A percentile compares a stretch with the other conserved stretches of the same genome.
Conservation (phyloP, 108 stramenopile species). For the Cyclostephanos tholiformis region DNA sequence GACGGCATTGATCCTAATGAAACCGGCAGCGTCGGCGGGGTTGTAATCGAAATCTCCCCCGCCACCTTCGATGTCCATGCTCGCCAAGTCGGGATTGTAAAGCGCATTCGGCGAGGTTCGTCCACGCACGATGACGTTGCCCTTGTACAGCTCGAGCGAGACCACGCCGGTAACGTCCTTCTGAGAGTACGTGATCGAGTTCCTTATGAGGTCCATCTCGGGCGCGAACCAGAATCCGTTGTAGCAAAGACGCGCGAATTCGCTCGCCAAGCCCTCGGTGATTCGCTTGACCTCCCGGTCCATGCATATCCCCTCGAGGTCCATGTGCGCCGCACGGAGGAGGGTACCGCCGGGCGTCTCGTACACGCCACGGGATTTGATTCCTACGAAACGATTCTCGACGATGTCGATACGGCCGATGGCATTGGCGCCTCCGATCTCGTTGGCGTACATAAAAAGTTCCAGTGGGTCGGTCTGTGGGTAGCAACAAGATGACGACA, state of each 20-base stretch:
- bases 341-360: conserved; percentile 99
- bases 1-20: conserved; percentile 97
- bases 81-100: conserved; percentile 97
- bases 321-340: conserved; percentile 95
- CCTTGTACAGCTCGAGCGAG: conserved; percentile 94
- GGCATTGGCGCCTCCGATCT: conserved; percentile 96
- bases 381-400: conserved; percentile 99
- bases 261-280: conserved; percentile 84
- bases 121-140: conserved; percentile 88
- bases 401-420: conserved; percentile 98
- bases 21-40: conserved; percentile 96
- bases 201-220: conserved; percentile 96
- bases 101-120: conserved; percentile 86
- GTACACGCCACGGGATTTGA: conserved; percentile 99
- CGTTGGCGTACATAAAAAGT: conserved; percentile 96
- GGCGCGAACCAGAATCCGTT: conserved; percentile 99
- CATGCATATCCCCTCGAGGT: conserved; percentile 94
- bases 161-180: conserved; percentile 91
- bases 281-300: conserved; percentile 99
- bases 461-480: conserved; percentile 86
- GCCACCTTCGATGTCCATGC: conserved; percentile 98
- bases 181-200: conserved; percentile 88
- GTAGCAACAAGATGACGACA: background rate
- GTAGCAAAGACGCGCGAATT: conserved; percentile 98
- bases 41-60: conserved; percentile 97